Conservation (phyloP, 73 alveolate species). For the Diophrys sp. region DNA sequence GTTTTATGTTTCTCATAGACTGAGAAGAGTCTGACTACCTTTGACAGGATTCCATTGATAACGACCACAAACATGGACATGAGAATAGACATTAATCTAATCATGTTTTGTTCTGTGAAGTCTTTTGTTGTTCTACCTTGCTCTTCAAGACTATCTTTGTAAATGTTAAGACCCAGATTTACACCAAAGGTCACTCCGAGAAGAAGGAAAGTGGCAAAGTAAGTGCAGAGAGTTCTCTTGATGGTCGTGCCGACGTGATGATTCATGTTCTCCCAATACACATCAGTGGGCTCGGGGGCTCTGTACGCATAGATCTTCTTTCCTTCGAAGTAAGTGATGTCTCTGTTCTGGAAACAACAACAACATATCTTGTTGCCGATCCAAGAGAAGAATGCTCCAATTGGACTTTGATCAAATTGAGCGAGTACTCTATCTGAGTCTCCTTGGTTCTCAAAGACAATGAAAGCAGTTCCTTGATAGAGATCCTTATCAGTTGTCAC, state of each 20-base stretch:
- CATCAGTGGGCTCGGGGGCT: slow-evolving; percentile 84
- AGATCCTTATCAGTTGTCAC: slow-evolving; percentile 22
- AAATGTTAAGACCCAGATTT: slow-evolving; percentile 47
- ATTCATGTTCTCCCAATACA: slow-evolving; percentile 70
- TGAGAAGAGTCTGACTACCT: slow-evolving; percentile 46
- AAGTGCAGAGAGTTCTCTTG: slow-evolving; percentile 35
- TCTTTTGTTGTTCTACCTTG: slow-evolving; percentile 10
- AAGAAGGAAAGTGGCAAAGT: slow-evolving; percentile 25
- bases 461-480: slow-evolving; percentile 29
- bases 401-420: slow-evolving; percentile 1
- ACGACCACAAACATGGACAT: slow-evolving; percentile 59
- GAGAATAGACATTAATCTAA: slow-evolving; percentile 6
- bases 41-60: slow-evolving; percentile 35
- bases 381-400: neutral
- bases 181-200: slow-evolving; percentile 54
- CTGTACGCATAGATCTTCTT: neutral
- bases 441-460: slow-evolving; percentile 5
- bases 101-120: neutral
- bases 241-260: slow-evolving; percentile 16
- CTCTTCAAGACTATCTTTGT: slow-evolving; percentile 40
- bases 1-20: slow-evolving; percentile 55
- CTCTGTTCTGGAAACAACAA: neutral
- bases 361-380: slow-evolving; percentile 5
- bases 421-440: slow-evolving; percentile 1
- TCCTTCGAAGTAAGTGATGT: neutral